Evolutionary conservation across 2,329 filamentous ascomycete genomes (phyloP).

Genomic region (Epichloe aotearoae): DNA sequence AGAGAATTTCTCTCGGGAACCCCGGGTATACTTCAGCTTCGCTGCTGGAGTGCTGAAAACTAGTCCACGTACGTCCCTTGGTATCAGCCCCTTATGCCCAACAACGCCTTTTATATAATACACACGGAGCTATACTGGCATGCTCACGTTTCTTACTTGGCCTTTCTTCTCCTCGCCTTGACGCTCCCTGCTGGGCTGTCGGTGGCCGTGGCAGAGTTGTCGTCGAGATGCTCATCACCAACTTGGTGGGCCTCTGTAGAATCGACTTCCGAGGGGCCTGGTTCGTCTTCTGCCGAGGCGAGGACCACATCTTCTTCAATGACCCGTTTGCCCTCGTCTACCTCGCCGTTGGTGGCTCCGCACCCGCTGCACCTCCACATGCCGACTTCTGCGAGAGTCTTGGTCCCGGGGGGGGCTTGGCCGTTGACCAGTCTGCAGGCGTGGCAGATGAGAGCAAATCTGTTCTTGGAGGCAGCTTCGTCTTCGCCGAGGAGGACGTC

Average conservation of each 20-base stretch:
- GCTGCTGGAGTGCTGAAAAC: no score
- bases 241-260: slow-evolving; percentile 4
- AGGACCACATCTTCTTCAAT: slow-evolving; percentile 55
- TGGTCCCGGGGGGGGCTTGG: slow-evolving; percentile 85
- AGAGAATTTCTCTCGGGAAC: no score
- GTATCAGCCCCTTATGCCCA: no score
- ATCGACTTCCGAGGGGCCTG: slow-evolving; percentile 5
- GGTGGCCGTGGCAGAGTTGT: neutral
- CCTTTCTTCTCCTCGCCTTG: slow-evolving; percentile 1
- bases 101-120: neutral
- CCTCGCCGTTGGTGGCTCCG: slow-evolving; percentile 66
- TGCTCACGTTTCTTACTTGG: neutral
- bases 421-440: slow-evolving; percentile 85
- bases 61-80: no score
- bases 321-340: slow-evolving; percentile 61
- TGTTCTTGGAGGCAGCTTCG: slow-evolving; percentile 82
- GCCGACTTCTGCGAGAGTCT: slow-evolving; percentile 64
- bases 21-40: no score
- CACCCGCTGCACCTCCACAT: slow-evolving; percentile 85
- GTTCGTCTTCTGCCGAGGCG: slow-evolving; percentile 11
- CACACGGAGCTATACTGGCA: neutral
- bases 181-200: slow-evolving; percentile 2
- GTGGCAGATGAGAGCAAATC: slow-evolving; percentile 73
- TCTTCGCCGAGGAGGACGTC: slow-evolving; percentile 91
- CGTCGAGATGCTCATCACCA: neutral